Base-by-base conservation (phyloP, 805 yeast species). In the Suhomyces prunicola region DNA sequence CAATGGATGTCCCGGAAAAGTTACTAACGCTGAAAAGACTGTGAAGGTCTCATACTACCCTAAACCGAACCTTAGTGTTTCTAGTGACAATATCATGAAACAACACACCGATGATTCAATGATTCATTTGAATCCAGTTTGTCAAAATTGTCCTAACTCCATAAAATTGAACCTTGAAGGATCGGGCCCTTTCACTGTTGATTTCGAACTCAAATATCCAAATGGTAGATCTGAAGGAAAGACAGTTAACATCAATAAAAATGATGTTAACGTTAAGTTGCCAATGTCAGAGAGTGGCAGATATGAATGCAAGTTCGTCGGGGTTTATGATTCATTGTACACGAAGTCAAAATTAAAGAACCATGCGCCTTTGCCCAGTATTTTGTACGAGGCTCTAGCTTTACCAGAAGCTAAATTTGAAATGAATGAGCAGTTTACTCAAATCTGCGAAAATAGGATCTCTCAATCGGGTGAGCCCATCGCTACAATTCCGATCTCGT, bases 261-360 rank as follows among this genome's bases (percentile, higher is more conserved):
- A 64, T 17, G 60, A 64, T 23, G 49, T 70, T 23, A 60, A 60
- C 1, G 63, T 82, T 33, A 73, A 71, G 15, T 64, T 80, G 53
- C 74, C 74, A 8, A 72, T 83, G 0, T 60, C 62, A 4, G 64
- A 63, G 23, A 65, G 80, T 50, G 97, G 97, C 2, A 72, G 68
- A 13, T 87, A 86, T 65, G 77, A 74, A 47, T 87, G 88, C 59
- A 67, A 66, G 6, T 82, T 92, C 61, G 80, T 72, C 29, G 83
- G 82, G 2, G 72, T 92, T 1, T 84, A 79, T 56, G 97, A 92
- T 65, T 70, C 83, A 0, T 69, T 82, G 23, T 92, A 89, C 62
- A 52, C 78, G 62, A 61, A 67, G 69, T 52, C 74, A 74, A 64
- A 63, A 54, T 46, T 50, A n/a, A 47, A 33, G 6, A 39, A 49